Conservation (phyloP, 371 early-diverging fungal species). For the Zychaea mexicana region DNA sequence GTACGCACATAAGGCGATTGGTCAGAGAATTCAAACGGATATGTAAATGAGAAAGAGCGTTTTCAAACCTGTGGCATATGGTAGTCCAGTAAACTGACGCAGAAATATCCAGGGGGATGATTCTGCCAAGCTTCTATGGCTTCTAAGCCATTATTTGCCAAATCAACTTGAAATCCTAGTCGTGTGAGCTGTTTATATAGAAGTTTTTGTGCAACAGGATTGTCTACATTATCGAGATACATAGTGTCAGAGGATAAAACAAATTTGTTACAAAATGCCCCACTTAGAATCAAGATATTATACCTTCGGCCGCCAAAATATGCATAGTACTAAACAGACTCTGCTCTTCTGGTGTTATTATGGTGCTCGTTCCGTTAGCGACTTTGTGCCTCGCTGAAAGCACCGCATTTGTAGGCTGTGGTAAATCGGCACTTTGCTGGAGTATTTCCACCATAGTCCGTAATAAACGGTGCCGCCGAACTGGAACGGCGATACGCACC, state of each 20-base stretch:
- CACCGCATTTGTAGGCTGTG: not conserved
- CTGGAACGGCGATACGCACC: constrained; percentile 54
- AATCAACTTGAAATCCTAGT: constrained; percentile 42
- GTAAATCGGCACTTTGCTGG: not conserved
- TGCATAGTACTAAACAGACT: constrained; percentile 31
- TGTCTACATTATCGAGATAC: constrained; percentile 27
- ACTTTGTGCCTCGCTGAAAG: constrained; percentile 12
- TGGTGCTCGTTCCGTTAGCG: constrained; percentile 2
- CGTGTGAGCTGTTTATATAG: constrained; percentile 42
- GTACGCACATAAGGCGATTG: not conserved
- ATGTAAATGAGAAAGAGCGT: not conserved
- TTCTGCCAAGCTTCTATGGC: constrained; percentile 37
- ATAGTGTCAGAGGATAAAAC: not conserved
- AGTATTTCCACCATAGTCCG: constrained; percentile 32
- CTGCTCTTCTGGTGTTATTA: constrained; percentile 32
- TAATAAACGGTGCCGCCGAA: constrained; percentile 49
- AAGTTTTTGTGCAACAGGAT: constrained; percentile 50
- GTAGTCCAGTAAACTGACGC: constrained; percentile 49
- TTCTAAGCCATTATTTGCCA: constrained; percentile 49
- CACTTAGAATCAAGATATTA: not conserved
- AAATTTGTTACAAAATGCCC: not conserved
- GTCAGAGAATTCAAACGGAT: too few species aligned
- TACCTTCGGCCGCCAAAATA: constrained; percentile 50
- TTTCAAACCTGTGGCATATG: constrained; percentile 47
- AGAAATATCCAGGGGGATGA: constrained; percentile 32